Conservation (phyloP, 495 filamentous ascomycete species). For the Beverwykella pulmonaria region DNA sequence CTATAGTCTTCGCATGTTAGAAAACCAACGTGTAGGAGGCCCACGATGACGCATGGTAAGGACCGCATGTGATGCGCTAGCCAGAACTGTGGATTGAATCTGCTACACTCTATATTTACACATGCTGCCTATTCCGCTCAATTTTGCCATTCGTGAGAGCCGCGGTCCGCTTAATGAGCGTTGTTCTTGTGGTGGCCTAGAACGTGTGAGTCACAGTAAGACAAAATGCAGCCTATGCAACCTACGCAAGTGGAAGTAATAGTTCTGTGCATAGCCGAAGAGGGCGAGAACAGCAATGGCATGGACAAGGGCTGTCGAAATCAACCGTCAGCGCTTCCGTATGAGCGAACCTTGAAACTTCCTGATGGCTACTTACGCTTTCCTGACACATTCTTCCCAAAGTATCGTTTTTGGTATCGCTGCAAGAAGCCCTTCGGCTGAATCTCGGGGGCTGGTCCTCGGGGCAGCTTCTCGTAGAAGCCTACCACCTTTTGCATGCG, state of each 20-base stretch:
- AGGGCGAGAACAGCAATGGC: conserved; percentile 72
- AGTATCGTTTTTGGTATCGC: conserved; percentile 91
- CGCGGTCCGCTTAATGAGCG: conserved; percentile 69
- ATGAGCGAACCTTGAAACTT: not conserved
- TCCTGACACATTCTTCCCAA: conserved; percentile 84
- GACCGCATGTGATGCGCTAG: not conserved
- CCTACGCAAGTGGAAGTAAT: conserved; percentile 99
- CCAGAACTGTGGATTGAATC: conserved; percentile 22
- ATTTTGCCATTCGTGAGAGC: not conserved
- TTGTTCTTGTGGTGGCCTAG: conserved; percentile 99
- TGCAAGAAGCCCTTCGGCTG: conserved; percentile 78
- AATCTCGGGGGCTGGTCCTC: conserved; percentile 77
- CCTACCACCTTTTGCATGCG: conserved; percentile 94
- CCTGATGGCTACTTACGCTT: conserved; percentile 69
- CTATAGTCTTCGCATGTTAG: too few species aligned
- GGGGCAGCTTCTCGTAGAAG: conserved; percentile 98
- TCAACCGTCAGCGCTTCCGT: conserved; percentile 28
- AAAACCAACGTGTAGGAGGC: not conserved
- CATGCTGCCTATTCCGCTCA: conserved; percentile 5
- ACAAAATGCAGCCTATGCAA: conserved; percentile 28
- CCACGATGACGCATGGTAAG: not conserved
- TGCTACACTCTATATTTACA: conserved; percentile 36
- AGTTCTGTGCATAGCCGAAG: conserved; percentile 91
- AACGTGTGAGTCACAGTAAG: conserved; percentile 42
- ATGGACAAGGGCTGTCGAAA: conserved; percentile 75